These are phyloP conservation scores for Withania somnifera DNA, from an alignment of 305 asterid genomes.

Conservation along the genomic window DNA sequence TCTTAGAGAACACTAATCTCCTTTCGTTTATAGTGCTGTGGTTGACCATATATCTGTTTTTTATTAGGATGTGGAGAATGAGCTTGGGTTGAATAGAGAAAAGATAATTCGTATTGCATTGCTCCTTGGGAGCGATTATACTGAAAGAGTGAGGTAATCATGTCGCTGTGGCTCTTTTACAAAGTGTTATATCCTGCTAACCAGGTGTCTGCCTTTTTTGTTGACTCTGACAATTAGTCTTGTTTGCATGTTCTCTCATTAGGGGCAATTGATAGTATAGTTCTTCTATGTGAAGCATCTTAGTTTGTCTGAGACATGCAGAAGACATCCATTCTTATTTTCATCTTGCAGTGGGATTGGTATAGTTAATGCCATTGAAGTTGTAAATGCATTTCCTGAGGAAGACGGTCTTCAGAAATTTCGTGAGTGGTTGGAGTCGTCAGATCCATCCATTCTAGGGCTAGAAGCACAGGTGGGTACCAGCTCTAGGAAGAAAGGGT, in stretches of 20 bases:
- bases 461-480: slow-evolving; percentile 34
- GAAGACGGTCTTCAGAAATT: slow-evolving; percentile 75
- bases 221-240: background rate
- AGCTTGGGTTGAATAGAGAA: slow-evolving; percentile 84
- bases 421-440: slow-evolving; percentile 95
- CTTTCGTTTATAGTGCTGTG: slow-evolving; percentile 4
- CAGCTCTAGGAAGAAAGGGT: slow-evolving; percentile 31
- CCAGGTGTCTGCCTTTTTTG: background rate
- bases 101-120: slow-evolving; percentile 76
- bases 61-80: slow-evolving; percentile 72
- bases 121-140: slow-evolving; percentile 93
- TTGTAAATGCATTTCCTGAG: slow-evolving; percentile 87
- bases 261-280: background rate
- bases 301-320: background rate
- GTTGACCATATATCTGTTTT: slow-evolving; percentile 15
- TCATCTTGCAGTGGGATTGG: slow-evolving; percentile 69
- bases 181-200: background rate
- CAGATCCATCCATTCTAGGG: slow-evolving; percentile 80
- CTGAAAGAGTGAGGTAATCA: slow-evolving; percentile 89
- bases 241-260: background rate
- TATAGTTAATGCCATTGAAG: slow-evolving; percentile 94
- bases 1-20: slow-evolving; percentile 1
- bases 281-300: background rate
- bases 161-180: background rate
- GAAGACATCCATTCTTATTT: slow-evolving; percentile 3